Base-by-base conservation (phyloP, 768 basidiomycete species). In the Candolleomyces efflorescens region DNA sequence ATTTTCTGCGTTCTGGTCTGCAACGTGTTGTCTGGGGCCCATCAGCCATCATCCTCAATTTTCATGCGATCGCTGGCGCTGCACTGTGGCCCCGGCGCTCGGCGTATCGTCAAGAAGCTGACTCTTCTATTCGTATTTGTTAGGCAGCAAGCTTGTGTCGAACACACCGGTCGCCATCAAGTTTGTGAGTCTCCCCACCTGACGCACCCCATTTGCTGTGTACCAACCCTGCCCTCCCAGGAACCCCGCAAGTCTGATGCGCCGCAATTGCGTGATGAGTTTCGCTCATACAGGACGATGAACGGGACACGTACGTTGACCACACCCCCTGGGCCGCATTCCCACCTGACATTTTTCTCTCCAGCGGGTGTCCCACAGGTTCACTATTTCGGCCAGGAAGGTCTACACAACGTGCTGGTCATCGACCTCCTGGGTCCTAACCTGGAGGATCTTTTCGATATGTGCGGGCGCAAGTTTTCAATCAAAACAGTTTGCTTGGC, bases 401-500 rank as follows among this genome's bases (percentile, higher is more conserved):
- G 96, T 13, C 81, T 98, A 43, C 97, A 99, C 77, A 99, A 99
- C 72, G 92, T 92, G 56, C 83, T 92, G 50, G 90, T 91, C 70
- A 91, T 95, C 60, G 96, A 99, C 75, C 80, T 99, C 27, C 81
- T 99, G 13, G 97, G 96, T n/a, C 96, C 96, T 20, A 96, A 94
- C 65, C 77, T 99, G 45, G 96, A 99, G 74, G 96, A 99, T 69
- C 81, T 99, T 36, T 98, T 99, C 69, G 96, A 98, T 74, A 94
- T 97, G 93, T 98, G 95, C 70, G 86, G 89, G n/a, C 88, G 96
- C 63, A 98, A 98, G 75, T 99, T 98, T 75, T 85, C 85, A 53
- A 87, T 96, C 72, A 99, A 99, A 83, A 98, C 96, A 0, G 96
- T 98, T 24, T 97, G 94, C 69, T 94, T 99, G 96, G 90, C 92